Conservation (phyloP, 306 rosid species). For the Herpetospermum pedunculosum region DNA sequence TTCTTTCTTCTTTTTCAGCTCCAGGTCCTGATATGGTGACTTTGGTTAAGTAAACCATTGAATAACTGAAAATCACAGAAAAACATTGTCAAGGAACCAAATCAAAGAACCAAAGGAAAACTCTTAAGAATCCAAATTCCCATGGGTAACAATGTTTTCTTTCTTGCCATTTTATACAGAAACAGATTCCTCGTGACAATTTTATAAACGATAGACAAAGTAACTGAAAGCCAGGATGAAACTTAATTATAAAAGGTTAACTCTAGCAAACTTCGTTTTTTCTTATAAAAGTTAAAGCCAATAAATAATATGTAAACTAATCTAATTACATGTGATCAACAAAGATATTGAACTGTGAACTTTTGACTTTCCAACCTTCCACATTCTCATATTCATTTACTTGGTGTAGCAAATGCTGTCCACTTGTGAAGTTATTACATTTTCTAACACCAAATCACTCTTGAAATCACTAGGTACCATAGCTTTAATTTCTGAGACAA, state of each 20-base stretch:
- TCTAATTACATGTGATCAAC: not conserved
- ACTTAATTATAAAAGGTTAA: not conserved
- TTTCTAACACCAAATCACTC: not conserved
- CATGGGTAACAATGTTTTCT: not conserved
- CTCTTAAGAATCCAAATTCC: not conserved
- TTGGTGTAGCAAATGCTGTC: not conserved
- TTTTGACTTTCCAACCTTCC: not conserved
- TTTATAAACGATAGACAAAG: not conserved
- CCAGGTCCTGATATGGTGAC: constrained; percentile 49
- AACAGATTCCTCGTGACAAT: not conserved
- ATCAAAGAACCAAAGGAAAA: constrained; percentile 10
- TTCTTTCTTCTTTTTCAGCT: constrained; percentile 48
- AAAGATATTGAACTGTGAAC: not conserved
- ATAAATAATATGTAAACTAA: not conserved
- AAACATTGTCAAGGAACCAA: constrained; percentile 6
- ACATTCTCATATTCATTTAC: not conserved
- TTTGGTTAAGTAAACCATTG: constrained; percentile 10
- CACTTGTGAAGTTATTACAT: not conserved
- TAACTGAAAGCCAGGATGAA: not conserved
- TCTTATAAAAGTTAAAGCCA: not conserved
- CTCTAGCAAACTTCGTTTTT: not conserved
- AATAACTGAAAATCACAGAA: constrained; percentile 8
- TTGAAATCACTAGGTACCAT: not conserved
- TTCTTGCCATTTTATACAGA: not conserved
- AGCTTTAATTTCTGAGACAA: not conserved